A percentile compares a stretch with the other conserved stretches of the same genome.
Evolutionary conservation across 495 filamentous ascomycete genomes (phyloP).

Genomic region (Corynascus novoguineensis): DNA sequence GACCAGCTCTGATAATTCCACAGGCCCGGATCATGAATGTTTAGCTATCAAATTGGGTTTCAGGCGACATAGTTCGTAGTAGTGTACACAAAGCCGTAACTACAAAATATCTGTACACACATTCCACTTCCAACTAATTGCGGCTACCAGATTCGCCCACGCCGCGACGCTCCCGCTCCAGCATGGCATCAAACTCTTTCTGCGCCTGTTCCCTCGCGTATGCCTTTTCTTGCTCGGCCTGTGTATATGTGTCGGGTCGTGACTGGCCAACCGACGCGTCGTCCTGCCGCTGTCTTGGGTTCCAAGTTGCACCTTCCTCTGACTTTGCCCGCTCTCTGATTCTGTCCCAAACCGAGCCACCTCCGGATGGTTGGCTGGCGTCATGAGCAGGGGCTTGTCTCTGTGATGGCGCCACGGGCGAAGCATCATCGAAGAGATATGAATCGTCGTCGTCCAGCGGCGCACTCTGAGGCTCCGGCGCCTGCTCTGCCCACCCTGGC

Average conservation of each 20-base stretch:
- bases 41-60: too few relatives aligned
- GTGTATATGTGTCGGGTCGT: conserved; percentile 31
- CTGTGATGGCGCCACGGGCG: conserved; percentile 32
- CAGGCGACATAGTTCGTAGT: too few relatives aligned
- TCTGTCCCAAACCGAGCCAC: conserved; percentile 37
- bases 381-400: not conserved
- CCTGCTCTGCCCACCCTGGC: not conserved
- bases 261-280: conserved; percentile 1
- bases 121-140: not conserved
- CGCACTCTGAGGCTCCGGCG: not conserved
- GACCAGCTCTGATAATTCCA: too few relatives aligned
- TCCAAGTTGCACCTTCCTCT: conserved; percentile 1
- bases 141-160: conserved; percentile 16
- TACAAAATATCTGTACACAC: not conserved
- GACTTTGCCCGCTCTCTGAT: conserved; percentile 26
- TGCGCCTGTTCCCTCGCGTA: conserved; percentile 41
- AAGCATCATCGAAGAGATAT: conserved; percentile 37
- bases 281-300: not conserved
- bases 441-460: conserved; percentile 27
- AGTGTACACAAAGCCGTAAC: not conserved
- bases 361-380: not conserved
- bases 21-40: too few relatives aligned
- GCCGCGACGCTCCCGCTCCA: conserved; percentile 35
- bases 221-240: conserved; percentile 32
- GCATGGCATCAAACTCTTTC: conserved; percentile 43